Base-by-base conservation (phyloP, 306 rosid species). In the Prunus mongolica region DNA sequence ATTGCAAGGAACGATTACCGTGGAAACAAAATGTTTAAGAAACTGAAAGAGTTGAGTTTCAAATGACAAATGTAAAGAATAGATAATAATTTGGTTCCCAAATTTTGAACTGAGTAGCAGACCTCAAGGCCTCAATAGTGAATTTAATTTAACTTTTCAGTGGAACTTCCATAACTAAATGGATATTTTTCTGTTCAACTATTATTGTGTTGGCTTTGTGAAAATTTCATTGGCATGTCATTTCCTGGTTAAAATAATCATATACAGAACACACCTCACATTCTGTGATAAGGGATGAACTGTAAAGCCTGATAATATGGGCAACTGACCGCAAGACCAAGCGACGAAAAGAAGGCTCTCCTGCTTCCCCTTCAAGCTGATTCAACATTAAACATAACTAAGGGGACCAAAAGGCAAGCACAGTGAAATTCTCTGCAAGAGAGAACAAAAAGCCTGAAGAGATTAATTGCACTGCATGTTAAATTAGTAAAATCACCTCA, bases 291-390 rank as follows among this genome's bases (percentile, higher is more conserved):
- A 94, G 97, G 77, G 98, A 92, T 80, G 98, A 82, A 86, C 98
- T 92, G 82, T 94, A 92, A 73, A 87, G 97, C 89, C 97, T 85
- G 90, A 94, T 89, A 75, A 94, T 94, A 88, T 94, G 98, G 82
- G 97, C 97, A 86, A 94, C 97, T 18, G 97, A 94, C 80, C 98
- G 96, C 95, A 94, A 81, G 78, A 94, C 97, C 89, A 94, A 79
- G 24, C 98, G 98, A 49, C 97, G 89, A 81, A 90, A 94, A 70
- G 86, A 84, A 83, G 97, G 98, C 85, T 94, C 98, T 67, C 97
- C 96, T 68, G 92, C 88, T 87, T 94, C 98, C 80, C 97, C 98
- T 83, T 94, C 98, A 79, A 89, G 81, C 98, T 94, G 85, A 79
- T 55, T 76, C 57, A 77, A 85, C 69, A 83, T 38, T 44, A 47